phyloP scores from a whole-genome alignment of 306 rosid genomes.

The Vigna angularis region DNA sequence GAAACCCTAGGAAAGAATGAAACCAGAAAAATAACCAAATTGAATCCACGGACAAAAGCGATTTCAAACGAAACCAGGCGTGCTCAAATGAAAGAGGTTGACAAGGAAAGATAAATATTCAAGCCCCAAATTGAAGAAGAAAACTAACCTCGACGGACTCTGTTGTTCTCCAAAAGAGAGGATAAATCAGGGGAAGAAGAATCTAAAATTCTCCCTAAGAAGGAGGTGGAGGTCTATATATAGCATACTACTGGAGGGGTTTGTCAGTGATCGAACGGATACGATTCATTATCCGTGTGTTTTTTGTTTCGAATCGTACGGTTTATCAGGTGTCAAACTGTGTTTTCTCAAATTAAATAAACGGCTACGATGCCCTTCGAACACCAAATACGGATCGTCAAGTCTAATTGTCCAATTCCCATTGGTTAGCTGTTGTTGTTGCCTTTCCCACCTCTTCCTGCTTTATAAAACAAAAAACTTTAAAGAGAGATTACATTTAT shows the following conservation, averaged over 20 bases:
- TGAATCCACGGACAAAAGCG: neutral
- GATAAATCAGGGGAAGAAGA: neutral
- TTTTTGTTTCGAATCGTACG: conserved; percentile 57
- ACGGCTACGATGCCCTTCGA: conserved; percentile 49
- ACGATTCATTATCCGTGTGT: conserved; percentile 55
- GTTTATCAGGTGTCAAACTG: conserved; percentile 27
- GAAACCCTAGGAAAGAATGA: neutral
- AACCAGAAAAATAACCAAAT: neutral
- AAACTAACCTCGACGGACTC: conserved; percentile 42
- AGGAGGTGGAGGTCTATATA: conserved; percentile 13
- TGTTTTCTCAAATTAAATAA: conserved; percentile 54
- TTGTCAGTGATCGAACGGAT: conserved; percentile 49
- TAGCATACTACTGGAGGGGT: conserved; percentile 24
- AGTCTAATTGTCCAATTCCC: conserved; percentile 17
- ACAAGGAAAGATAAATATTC: neutral
- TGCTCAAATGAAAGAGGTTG: neutral
- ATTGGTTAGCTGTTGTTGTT: conserved; percentile 47
- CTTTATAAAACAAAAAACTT: neutral
- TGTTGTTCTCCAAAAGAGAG: neutral
- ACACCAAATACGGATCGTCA: conserved; percentile 52
- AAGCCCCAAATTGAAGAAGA: conserved; percentile 3
- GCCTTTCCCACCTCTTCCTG: neutral
- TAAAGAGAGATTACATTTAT: no score
- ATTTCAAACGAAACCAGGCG: neutral
- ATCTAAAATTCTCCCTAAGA: accelerated